A percentile compares a stretch with the other conserved stretches of the same genome.
Conservation (phyloP, 2,329 filamentous ascomycete species). For the Colletotrichum cordylinicola region DNA sequence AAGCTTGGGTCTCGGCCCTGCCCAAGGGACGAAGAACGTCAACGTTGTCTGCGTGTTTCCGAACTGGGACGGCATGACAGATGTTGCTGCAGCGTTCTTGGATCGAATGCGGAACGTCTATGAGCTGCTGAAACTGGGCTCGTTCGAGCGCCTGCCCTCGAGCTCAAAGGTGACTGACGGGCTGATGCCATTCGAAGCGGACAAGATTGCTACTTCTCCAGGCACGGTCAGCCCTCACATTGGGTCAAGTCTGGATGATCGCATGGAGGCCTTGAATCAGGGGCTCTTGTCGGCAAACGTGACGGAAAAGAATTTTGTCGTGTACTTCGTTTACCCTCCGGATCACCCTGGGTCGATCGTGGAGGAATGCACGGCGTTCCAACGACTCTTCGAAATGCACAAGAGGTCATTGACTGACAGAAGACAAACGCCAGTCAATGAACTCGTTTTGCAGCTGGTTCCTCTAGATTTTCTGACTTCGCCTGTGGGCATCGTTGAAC, state of each 20-base stretch:
- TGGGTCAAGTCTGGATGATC: constrained; percentile 47
- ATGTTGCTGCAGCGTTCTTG: constrained; percentile 68
- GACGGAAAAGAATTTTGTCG: constrained; percentile 68
- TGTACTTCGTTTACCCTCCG: constrained; percentile 79
- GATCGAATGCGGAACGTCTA: constrained; percentile 73
- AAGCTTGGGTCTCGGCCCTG: constrained; percentile 75
- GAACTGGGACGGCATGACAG: constrained; percentile 64
- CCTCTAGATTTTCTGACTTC: constrained; percentile 73
- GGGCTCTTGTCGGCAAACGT: constrained; percentile 47
- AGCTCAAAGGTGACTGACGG: constrained; percentile 52
- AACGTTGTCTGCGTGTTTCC: constrained; percentile 75
- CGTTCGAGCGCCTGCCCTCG: constrained; percentile 58
- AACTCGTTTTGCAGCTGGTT: constrained; percentile 80
- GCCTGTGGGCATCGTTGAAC: constrained; percentile 65
- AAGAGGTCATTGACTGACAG: constrained; percentile 51
- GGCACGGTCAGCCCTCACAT: constrained; percentile 14
- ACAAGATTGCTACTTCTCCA: constrained; percentile 37
- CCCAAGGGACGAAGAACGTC: constrained; percentile 74
- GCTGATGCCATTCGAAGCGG: constrained; percentile 55
- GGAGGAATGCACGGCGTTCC: constrained; percentile 77
- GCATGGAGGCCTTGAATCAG: constrained; percentile 54
- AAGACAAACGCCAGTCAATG: constrained; percentile 54
- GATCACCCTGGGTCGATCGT: constrained; percentile 65
- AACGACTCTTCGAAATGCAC: constrained; percentile 73
- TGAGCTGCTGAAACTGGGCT: constrained; percentile 75